A percentile compares a stretch with the other conserved stretches of the same genome.
Conservation (phyloP, 202 grass and related monocot genomes). For the Cymbopogon flexuosus region DNA sequence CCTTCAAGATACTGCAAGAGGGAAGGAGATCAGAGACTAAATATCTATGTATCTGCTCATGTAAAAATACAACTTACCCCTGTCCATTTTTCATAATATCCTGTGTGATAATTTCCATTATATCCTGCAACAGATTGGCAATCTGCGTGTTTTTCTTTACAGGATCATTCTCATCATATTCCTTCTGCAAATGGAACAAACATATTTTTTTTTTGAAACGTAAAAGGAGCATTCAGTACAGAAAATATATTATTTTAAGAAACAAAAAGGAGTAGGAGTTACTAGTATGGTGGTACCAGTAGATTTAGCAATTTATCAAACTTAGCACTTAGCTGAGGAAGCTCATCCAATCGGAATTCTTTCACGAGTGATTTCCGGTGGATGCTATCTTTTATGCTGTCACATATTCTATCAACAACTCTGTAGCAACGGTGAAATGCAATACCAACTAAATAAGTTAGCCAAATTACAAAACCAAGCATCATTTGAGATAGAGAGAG, state of each 20-base stretch:
- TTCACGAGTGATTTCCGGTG: neutral
- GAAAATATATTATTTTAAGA: neutral
- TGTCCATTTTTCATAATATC: conserved; percentile 65
- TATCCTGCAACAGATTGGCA: conserved; percentile 87
- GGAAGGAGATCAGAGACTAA: neutral
- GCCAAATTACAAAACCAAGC: neutral
- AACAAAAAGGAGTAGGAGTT: neutral
- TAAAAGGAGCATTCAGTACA: neutral
- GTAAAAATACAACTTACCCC: conserved; percentile 44
- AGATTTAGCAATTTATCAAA: conserved; percentile 69
- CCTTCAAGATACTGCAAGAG: conserved; percentile 42
- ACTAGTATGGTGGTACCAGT: conserved; percentile 43
- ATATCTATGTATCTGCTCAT: neutral
- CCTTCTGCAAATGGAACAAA: conserved; percentile 41
- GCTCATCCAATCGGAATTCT: conserved; percentile 69
- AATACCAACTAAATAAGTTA: conserved; percentile 17
- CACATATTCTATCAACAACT: conserved; percentile 38
- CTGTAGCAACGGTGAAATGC: conserved; percentile 37
- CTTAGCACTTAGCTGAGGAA: conserved; percentile 69
- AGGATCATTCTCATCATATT: conserved; percentile 47
- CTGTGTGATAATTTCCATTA: conserved; percentile 90
- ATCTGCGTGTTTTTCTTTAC: conserved; percentile 50
- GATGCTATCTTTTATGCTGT: conserved; percentile 39
- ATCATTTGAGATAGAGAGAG: neutral
- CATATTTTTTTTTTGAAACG: neutral